Evolutionary conservation across 1,139 yeast species (phyloP), one percentile per base, ranked within the genome.

Genomic region (Suhomyces coccinellae): DNA sequence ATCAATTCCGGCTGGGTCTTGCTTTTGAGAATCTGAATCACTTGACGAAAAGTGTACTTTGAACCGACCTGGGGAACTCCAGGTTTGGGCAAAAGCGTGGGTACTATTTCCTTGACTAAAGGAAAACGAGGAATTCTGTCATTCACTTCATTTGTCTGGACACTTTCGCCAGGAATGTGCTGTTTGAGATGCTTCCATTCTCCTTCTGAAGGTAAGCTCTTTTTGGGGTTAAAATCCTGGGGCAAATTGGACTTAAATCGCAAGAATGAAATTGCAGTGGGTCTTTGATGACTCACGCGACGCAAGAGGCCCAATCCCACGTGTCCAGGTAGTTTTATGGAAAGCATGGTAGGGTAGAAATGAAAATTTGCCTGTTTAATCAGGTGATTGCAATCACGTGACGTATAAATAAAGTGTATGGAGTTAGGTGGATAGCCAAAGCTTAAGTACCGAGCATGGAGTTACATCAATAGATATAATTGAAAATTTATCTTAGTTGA

Each of bases 41-140:
- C 83, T 58, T 84, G 85, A 17, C 81, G 70, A 55, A 87, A 80
- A 6, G 83, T 72, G 56, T 79, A 66, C 35, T 67, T 58, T 13
- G 77, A 73, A 1, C 87, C 83, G 3, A 83, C 87, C 38, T 81
- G 76, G 6, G 96, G 96, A 3, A 83, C 86, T 2, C 84, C 86
- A 1, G 87, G 87, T 41, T 82, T 70, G 6, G 95, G 95, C 31
- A 86, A 68, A 33, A 87, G 69, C 0, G 90, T 80, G 1, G 91
- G 88, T 6, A 81, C 78, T 15, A 75, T 70, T 53, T 84, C 91
- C 54, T 81, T 83, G 29, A 79, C 80, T 38, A 87, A 70, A 1
- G 90, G 88, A 51, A 86, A 81, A 46, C 73, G 69, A 2, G 95
- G 87, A 3, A 83, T 52, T 29, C 87, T 62, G 40, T 80, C 81